Evolutionary conservation across 2,329 filamentous ascomycete genomes (phyloP), one percentile per base, ranked within the genome.

Genomic region (Ascosphaera apis): DNA sequence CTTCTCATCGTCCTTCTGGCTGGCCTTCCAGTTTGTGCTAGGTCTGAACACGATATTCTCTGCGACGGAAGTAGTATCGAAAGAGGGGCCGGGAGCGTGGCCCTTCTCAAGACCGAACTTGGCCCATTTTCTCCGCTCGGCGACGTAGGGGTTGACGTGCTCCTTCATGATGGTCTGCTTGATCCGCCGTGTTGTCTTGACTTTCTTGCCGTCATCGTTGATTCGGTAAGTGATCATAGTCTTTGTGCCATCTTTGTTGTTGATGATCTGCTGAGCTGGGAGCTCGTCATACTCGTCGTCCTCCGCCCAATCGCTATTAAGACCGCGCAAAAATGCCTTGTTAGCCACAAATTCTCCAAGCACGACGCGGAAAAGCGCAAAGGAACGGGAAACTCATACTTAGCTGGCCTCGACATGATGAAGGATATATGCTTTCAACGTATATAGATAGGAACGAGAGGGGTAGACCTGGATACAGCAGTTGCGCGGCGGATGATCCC

Each of bases 31-130:
- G 67, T 91, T 92, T 48, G 80, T 70, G 54, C 73, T 78, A 28
- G 86, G 88, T 44, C 80, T 69, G 76, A 98, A 95, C 54, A 91
- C 74, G 58, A 98, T 95, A 66, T 98, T 98, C 65, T 98, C 88
- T 50, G 81, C 88, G 31, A 95, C 77, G 30, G 75, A 82, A 38
- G 86, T 93, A 40, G 86, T 95, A 57, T 92, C 83, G 47, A 72
- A 65, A 43, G 81, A 78, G 33, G 88, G 88, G 23, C 88, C 88
- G 2, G 69, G 54, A 41, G 72, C 61, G 59, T 93, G 83, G 58
- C 82, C 86, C 55, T 79, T 81, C 52, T 86, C 84, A 40, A 73
- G 63, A 31, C 88, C 88, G 55, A 98, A 95, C 65, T 98, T 98
- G 49, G 67, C 47, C 86, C 86, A 95, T 50, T 69, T 68, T 62